Conservation (phyloP, 306 rosid species). For the Hylodesmum podocarpum region DNA sequence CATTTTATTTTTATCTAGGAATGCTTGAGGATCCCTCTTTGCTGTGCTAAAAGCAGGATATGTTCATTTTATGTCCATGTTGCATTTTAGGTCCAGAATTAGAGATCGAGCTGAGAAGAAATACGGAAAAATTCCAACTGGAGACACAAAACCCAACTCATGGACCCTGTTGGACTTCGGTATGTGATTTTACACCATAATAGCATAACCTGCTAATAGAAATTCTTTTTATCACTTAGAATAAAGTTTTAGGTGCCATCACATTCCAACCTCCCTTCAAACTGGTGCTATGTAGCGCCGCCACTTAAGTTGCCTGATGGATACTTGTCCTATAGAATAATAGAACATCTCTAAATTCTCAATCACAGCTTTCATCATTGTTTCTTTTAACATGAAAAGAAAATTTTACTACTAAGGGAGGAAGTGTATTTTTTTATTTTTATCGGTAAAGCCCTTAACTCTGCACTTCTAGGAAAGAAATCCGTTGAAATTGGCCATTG, state of each 20-base stretch:
- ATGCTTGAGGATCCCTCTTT: conserved; percentile 15
- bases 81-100: conserved; percentile 64
- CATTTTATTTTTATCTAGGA: conserved; percentile 10
- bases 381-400: neutral
- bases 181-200: conserved; percentile 30
- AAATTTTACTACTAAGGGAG: neutral
- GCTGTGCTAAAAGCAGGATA: conserved; percentile 7
- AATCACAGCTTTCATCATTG: neutral
- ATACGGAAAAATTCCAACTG: conserved; percentile 76
- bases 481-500: neutral
- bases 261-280: conserved; percentile 1
- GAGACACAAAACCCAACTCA: conserved; percentile 86
- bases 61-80: conserved; percentile 7
- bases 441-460: neutral
- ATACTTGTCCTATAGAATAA: neutral
- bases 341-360: neutral
- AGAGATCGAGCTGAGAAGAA: conserved; percentile 87
- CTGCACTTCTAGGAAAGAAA: neutral
- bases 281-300: neutral
- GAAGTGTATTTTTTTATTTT: neutral
- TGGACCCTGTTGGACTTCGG: conserved; percentile 96
- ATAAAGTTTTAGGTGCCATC: neutral
- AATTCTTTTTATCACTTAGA: neutral
- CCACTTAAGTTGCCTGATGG: neutral
- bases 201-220: neutral